Percentiles rank a stretch among this genome's conserved stretches.
These are phyloP conservation scores for Solanum chacoense DNA, from an alignment of 305 asterid genomes.

Conservation along the genomic window DNA sequence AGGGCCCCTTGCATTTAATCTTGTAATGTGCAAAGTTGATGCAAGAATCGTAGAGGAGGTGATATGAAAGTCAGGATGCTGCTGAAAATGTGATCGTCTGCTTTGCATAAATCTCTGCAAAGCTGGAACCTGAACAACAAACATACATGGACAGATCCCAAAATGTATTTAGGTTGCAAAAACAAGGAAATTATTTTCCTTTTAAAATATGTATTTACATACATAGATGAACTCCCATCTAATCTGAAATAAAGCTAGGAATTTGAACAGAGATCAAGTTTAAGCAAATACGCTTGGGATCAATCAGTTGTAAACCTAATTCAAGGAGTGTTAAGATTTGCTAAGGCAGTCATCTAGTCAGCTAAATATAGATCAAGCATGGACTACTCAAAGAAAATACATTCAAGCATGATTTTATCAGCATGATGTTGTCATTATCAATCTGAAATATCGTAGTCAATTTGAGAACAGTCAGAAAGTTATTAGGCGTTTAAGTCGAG, in stretches of 20 bases:
- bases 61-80: conserved; percentile 90
- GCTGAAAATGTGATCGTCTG: conserved; percentile 82
- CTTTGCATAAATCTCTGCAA: conserved; percentile 90
- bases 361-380: not conserved
- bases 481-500: not conserved
- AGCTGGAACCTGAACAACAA: conserved; percentile 71
- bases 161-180: not conserved
- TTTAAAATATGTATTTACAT: not conserved
- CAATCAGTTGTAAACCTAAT: not conserved
- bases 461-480: not conserved
- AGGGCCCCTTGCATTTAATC: conserved; percentile 66
- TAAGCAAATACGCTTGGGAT: not conserved
- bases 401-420: not conserved
- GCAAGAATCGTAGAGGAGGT: conserved; percentile 93
- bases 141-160: not conserved
- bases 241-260: not conserved
- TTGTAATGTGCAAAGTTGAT: conserved; percentile 82
- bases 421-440: not conserved
- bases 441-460: not conserved
- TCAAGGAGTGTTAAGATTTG: not conserved
- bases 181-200: not conserved
- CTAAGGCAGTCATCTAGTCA: not conserved
- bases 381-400: not conserved
- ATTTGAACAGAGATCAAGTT: not conserved
- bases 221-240: not conserved